These are phyloP conservation scores for Ogataea corticis DNA, from an alignment of 805 yeast genomes.

Conservation along the genomic window DNA sequence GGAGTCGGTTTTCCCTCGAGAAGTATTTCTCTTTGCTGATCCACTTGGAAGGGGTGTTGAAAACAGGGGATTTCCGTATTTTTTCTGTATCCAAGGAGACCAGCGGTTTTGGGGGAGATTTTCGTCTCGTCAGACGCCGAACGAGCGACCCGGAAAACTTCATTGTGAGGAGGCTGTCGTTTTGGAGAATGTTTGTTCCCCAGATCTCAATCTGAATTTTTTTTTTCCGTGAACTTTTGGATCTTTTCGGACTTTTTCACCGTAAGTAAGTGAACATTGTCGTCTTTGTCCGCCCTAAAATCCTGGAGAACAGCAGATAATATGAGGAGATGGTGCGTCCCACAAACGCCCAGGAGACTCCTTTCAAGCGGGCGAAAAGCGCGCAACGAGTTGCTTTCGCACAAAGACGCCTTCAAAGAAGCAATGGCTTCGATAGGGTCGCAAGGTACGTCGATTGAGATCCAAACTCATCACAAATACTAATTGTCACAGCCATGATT, in stretches of 20 bases:
- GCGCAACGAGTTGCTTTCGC: conserved; percentile 12
- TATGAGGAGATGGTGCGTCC: neutral
- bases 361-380: conserved; percentile 18
- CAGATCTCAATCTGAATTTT: no score
- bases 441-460: conserved; percentile 33
- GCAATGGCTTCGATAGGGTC: conserved; percentile 39
- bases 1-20: conserved; percentile 16
- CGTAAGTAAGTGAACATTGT: no score
- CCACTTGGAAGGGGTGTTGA: conserved; percentile 29
- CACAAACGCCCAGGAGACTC: neutral
- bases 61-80: conserved; percentile 21
- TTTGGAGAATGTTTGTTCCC: no score
- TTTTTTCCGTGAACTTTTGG: no score
- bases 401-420: conserved; percentile 32
- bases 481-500: conserved; percentile 53
- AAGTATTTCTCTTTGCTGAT: conserved; percentile 13
- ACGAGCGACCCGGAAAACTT: conserved; percentile 11
- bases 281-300: no score
- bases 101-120: neutral
- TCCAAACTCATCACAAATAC: conserved; percentile 36
- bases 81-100: neutral
- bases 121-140: conserved; percentile 3
- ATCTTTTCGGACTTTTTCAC: no score
- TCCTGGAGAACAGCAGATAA: neutral
- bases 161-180: conserved; percentile 1